Base-by-base conservation (phyloP, 192 early-diverging fungal species). In the Thamnidium elegans region DNA sequence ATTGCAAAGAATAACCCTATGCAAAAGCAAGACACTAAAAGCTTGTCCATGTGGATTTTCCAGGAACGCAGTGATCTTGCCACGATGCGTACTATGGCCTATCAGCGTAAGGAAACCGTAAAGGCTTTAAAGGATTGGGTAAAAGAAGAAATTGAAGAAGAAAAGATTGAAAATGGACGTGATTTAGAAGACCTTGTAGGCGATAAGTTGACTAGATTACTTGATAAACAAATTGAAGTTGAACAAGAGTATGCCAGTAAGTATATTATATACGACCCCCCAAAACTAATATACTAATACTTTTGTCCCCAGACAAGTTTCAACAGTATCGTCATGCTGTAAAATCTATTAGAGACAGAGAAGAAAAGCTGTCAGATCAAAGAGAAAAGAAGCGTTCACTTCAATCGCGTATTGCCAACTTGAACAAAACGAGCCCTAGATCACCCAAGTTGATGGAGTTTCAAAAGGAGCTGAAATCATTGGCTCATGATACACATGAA, bases 251-350 rank as follows among this genome's bases (percentile, higher is more conserved):
- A 62, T 68, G 68, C 74, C 31, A 56, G 74, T 71, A 71, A 70
- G 31, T 30, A 23, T 10, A 30, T 43, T 3, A 31, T 4, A 7
- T 39, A 15, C 36, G 19, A 17, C 15, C 1, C 32, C 30, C 3
- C 26, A 15, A 5, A 13, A n/a, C 53, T 50, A 3, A 7, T 36
- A 43, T 46, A 14, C 7, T 32, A 45, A 23, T 34, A 5, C 21
- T 44, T 9, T 14, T n/a, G 11, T 1, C 4, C 19, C 11, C 7
- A 44, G 70, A 69, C 26, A 23, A 71, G 70, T 52, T 76, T 72
- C 60, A 71, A 51, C 66, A 68, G 32, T 76, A 71, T 23, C 70
- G 74, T 7, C 62, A 71, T 42, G 69, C 74, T 20, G 50, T 76
- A 13, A 76, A 76, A 34, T 32, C 65, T 20, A 76, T 76, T 30